Conservation (phyloP, 257 asterid genomes). For the Nicotiana noctiflora region DNA sequence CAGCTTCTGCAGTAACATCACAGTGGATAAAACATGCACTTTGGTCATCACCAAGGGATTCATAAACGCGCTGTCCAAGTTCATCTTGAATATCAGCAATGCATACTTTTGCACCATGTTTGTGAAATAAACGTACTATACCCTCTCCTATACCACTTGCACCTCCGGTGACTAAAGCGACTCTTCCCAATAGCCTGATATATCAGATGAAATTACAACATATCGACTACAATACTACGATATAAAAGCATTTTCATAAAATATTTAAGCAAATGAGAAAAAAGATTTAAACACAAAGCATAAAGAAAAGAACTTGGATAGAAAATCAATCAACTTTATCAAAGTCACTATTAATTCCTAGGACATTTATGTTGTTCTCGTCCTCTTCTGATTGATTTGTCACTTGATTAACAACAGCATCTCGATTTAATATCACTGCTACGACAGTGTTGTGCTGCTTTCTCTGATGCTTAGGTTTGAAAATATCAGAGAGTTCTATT, state of each 20-base stretch:
- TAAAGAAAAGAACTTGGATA: neutral
- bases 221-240: neutral
- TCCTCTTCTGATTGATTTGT: too few species aligned
- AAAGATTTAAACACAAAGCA: neutral
- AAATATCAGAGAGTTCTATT: too few species aligned
- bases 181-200: slow-evolving; percentile 64
- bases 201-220: neutral
- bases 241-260: neutral
- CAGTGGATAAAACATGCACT: slow-evolving; percentile 43
- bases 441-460: too few species aligned
- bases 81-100: slow-evolving; percentile 62
- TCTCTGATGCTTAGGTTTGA: too few species aligned
- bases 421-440: too few species aligned
- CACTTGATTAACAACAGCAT: too few species aligned
- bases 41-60: slow-evolving; percentile 24
- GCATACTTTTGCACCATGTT: slow-evolving; percentile 77
- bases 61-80: slow-evolving; percentile 35
- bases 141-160: slow-evolving; percentile 82
- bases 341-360: too few species aligned
- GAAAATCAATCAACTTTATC: neutral
- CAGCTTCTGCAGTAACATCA: slow-evolving; percentile 63
- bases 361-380: too few species aligned
- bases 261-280: neutral
- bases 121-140: slow-evolving; percentile 53
- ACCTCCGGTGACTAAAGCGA: slow-evolving; percentile 87